Evolutionary conservation across 148 eudicot species (phyloP).

Genomic region (Camellia japonica): DNA sequence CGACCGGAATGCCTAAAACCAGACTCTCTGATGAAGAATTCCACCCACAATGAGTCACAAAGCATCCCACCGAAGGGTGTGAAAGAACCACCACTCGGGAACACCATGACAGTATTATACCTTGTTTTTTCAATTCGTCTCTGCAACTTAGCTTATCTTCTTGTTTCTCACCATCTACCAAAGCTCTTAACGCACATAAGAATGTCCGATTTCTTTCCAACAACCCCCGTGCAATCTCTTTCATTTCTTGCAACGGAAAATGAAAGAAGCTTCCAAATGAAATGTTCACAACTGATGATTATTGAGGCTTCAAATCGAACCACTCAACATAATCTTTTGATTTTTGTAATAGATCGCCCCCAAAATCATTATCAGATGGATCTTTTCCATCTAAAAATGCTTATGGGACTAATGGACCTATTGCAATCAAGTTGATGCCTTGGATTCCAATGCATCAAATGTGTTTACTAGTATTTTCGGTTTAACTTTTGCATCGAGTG

Average conservation of each 20-base stretch:
- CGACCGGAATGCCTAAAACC: constrained; percentile 41
- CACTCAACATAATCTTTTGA: constrained; percentile 32
- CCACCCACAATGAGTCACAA: constrained; percentile 42
- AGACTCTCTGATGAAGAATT: constrained; percentile 47
- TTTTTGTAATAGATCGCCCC: constrained; percentile 23
- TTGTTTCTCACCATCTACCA: neutral
- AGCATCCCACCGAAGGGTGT: constrained; percentile 12
- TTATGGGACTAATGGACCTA: constrained; percentile 39
- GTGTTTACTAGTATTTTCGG: constrained; percentile 48
- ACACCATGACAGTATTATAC: constrained; percentile 30
- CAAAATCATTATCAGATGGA: constrained; percentile 19
- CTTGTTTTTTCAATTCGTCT: constrained; percentile 23
- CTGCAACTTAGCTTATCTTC: constrained; percentile 17
- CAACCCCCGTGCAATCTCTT: constrained; percentile 34
- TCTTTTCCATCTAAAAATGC: constrained; percentile 31
- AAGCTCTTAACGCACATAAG: constrained; percentile 42
- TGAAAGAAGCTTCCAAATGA: constrained; percentile 50
- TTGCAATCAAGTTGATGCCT: constrained; percentile 27
- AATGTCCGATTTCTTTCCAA: constrained; percentile 29
- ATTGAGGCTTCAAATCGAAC: constrained; percentile 38
- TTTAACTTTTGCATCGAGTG: constrained; percentile 29
- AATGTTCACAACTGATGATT: constrained; percentile 46
- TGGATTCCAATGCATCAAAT: constrained; percentile 43
- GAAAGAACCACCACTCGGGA: neutral
- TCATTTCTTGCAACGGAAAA: constrained; percentile 25